These are phyloP conservation scores for Geum urbanum DNA, from an alignment of 306 rosid species.

Conservation along the genomic window DNA sequence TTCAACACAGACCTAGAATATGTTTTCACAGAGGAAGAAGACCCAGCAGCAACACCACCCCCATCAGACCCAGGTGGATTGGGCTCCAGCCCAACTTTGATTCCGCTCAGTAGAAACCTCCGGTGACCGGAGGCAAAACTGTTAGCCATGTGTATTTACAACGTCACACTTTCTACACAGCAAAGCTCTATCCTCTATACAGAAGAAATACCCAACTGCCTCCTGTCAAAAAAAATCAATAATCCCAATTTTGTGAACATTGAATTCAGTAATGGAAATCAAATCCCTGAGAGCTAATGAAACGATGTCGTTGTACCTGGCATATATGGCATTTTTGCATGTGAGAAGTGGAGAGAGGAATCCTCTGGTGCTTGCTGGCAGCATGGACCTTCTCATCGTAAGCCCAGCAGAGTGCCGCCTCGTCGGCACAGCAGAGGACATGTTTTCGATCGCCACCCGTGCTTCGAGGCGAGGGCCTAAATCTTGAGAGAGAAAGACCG, in stretches of 20 bases:
- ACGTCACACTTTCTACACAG: constrained; percentile 82
- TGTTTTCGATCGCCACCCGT: constrained; percentile 52
- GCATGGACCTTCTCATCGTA: constrained; percentile 92
- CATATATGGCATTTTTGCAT: constrained; percentile 95
- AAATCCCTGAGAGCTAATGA: neutral
- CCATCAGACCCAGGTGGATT: constrained; percentile 28
- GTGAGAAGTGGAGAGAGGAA: constrained; percentile 60
- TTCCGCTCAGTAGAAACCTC: constrained; percentile 72
- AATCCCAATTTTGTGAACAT: neutral
- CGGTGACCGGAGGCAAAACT: constrained; percentile 49
- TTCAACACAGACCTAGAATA: constrained; percentile 33
- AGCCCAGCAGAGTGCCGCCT: constrained; percentile 88
- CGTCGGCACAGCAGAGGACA: constrained; percentile 94
- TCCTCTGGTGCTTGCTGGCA: constrained; percentile 87
- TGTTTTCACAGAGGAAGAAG: constrained; percentile 41
- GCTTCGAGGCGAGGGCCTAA: constrained; percentile 30
- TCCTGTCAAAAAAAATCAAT: constrained; percentile 48
- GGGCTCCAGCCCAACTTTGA: constrained; percentile 59
- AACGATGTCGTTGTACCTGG: constrained; percentile 45
- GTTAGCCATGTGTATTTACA: constrained; percentile 57
- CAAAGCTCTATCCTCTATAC: constrained; percentile 85
- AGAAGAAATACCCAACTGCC: constrained; percentile 74
- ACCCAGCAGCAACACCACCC: constrained; percentile 21
- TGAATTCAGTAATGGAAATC: neutral
- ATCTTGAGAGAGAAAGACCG: no score